These are phyloP conservation scores for Ploettnerulaceae sp. DNA, from an alignment of 2,329 filamentous ascomycete genomes.

Conservation along the genomic window DNA sequence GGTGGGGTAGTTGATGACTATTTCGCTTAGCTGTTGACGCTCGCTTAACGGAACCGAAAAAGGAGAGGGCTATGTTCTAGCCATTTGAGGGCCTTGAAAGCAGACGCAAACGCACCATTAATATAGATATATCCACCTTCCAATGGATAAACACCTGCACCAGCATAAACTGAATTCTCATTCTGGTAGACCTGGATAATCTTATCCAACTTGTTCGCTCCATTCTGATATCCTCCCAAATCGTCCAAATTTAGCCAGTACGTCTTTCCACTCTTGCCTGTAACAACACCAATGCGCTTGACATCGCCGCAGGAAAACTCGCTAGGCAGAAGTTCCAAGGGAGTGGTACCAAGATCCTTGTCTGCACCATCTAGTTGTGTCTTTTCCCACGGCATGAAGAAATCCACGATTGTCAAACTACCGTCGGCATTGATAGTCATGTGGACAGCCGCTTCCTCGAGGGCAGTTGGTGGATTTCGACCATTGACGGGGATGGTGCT, in stretches of 20 bases:
- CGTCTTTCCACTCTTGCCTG: constrained; percentile 46
- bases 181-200: constrained; percentile 43
- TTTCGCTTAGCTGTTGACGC: constrained; percentile 4
- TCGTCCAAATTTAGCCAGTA: constrained; percentile 46
- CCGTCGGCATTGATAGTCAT: constrained; percentile 43
- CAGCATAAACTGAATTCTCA: constrained; percentile 45
- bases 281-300: constrained; percentile 45
- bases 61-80: not conserved
- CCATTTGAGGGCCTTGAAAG: not conserved
- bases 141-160: constrained; percentile 43
- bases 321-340: constrained; percentile 41
- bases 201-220: constrained; percentile 38
- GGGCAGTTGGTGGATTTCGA: constrained; percentile 40
- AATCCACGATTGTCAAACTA: constrained; percentile 41
- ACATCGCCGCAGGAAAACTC: constrained; percentile 41
- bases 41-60: not conserved
- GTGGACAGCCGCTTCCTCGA: constrained; percentile 47
- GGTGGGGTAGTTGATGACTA: constrained; percentile 48
- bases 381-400: constrained; percentile 49
- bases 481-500: constrained; percentile 41
- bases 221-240: constrained; percentile 45
- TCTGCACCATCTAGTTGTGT: constrained; percentile 45
- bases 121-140: constrained; percentile 47
- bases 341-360: constrained; percentile 44
- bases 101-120: constrained; percentile 34